These are phyloP conservation scores for Macrophomina pseudophaseolina DNA, from an alignment of 2,329 filamentous ascomycete species.

Conservation along the genomic window DNA sequence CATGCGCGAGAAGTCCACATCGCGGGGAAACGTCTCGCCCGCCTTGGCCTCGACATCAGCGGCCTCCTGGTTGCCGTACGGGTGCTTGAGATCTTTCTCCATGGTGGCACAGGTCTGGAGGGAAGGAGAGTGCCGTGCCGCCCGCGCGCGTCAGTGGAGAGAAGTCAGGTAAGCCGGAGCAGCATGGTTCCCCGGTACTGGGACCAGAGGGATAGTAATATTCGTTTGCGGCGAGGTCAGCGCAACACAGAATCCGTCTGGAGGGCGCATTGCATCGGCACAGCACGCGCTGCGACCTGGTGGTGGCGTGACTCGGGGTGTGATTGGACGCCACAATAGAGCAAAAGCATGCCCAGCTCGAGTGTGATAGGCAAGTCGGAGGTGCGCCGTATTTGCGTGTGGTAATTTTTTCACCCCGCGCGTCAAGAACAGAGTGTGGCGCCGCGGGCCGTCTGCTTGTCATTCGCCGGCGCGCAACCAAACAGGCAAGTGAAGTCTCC, in stretches of 20 bases:
- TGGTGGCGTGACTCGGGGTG: background rate
- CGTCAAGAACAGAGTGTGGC: background rate
- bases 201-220: background rate
- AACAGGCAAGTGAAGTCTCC: too few species aligned
- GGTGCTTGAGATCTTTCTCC: constrained; percentile 4
- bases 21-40: constrained; percentile 3
- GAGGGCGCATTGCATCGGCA: background rate
- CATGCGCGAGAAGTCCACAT: constrained; percentile 6
- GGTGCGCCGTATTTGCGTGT: background rate
- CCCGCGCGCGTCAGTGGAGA: background rate
- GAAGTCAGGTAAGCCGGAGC: background rate
- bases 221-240: background rate
- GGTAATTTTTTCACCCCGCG: constrained; percentile 16
- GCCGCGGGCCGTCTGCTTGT: background rate
- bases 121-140: background rate
- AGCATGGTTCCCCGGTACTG: background rate
- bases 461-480: background rate
- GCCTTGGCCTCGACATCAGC: constrained; percentile 8
- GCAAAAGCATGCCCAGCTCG: background rate
- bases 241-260: background rate
- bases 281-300: background rate
- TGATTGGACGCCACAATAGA: background rate
- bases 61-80: background rate
- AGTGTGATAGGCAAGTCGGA: background rate
- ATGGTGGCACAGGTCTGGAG: background rate